Base-by-base conservation (phyloP, 768 basidiomycete species). In the Tylopilus sp. region DNA sequence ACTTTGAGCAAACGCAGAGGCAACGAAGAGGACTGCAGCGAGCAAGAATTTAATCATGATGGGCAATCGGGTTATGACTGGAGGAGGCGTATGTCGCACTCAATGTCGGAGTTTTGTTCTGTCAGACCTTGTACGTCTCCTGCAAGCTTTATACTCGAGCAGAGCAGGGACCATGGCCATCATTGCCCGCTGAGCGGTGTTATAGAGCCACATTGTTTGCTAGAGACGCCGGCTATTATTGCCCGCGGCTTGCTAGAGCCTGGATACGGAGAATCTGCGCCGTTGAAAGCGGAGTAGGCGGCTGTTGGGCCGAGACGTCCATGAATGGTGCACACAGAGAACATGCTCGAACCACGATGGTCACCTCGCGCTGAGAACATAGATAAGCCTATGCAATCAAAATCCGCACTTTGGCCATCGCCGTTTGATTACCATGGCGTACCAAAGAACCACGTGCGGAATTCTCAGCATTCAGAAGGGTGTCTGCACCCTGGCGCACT, bases 1-100 rank as follows among this genome's bases (percentile, higher is more conserved):
- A 10, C 52, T 51, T 54, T 84, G 82, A 6, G 77, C 80, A 36
- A 76, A 59, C 28, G 67, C 74, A 19, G 66, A 45, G 17, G 69
- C 58, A 26, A 66, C 62, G 17, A 78, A 61, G 42, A 76, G 42
- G 21, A 67, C 55, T 29, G 54, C 45, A 4, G 54, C 36, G 41
- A 57, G 37, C 16, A 67, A 33, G 22, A 10, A 46, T 34, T 53
- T 61, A 22, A 63, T 40, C 54, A 63, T 70, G 53, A 45, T 44
- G 7, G n/a, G 6, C 4, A n/a, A 33, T 13, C 19, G 25, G 19
- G 34, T 17, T 25, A 2, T 22, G 22, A 11, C 4, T 7, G 12
- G 16, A 33, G 46, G 40, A 25, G 0, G 28, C 2, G 17, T n/a
- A n/a, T n/a, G n/a, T n/a, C n/a, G n/a, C n/a, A n/a, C n/a, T n/a